These are phyloP conservation scores for Talaromyces wortmannii DNA, from an alignment of 495 filamentous ascomycete species.

Conservation along the genomic window DNA sequence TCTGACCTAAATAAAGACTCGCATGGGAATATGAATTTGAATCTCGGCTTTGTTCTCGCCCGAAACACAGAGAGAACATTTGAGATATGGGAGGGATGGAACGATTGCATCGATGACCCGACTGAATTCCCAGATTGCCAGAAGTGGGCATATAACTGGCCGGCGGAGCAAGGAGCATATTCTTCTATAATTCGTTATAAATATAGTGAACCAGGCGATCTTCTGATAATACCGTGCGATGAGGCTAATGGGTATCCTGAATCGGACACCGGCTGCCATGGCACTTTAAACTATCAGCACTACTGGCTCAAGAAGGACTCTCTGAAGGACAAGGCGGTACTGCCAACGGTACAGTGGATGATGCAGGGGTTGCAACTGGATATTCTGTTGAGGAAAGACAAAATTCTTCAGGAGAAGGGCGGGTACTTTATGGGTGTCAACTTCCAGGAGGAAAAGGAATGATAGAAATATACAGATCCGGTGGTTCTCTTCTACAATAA, in stretches of 20 bases:
- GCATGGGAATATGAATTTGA: slow-evolving; percentile 19
- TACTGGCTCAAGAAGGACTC: slow-evolving; percentile 11
- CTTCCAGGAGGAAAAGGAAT: too few relatives aligned
- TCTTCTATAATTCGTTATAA: slow-evolving; percentile 27
- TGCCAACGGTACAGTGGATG: not conserved
- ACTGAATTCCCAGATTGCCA: slow-evolving; percentile 20
- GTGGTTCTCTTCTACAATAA: too few relatives aligned
- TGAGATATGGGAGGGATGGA: slow-evolving; percentile 29
- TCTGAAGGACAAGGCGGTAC: not conserved
- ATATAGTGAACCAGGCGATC: slow-evolving; percentile 19
- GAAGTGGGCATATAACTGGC: slow-evolving; percentile 18
- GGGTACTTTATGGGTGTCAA: too few relatives aligned
- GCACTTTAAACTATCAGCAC: slow-evolving; percentile 9
- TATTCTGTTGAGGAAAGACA: not conserved
- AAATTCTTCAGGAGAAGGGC: not conserved
- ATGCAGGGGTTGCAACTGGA: slow-evolving; percentile 2
- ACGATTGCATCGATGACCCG: slow-evolving; percentile 18
- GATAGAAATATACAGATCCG: too few relatives aligned
- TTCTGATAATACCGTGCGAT: slow-evolving; percentile 25
- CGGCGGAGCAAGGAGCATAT: slow-evolving; percentile 33
- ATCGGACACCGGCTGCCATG: slow-evolving; percentile 7
- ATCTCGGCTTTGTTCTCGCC: slow-evolving; percentile 31
- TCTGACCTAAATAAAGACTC: slow-evolving; percentile 18
- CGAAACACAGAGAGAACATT: slow-evolving; percentile 23
- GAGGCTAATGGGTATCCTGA: slow-evolving; percentile 25